Percentiles rank a stretch among this genome's conserved stretches.
Evolutionary conservation across 441 rosid species (phyloP).

Genomic region (Bruguiera hainesii): DNA sequence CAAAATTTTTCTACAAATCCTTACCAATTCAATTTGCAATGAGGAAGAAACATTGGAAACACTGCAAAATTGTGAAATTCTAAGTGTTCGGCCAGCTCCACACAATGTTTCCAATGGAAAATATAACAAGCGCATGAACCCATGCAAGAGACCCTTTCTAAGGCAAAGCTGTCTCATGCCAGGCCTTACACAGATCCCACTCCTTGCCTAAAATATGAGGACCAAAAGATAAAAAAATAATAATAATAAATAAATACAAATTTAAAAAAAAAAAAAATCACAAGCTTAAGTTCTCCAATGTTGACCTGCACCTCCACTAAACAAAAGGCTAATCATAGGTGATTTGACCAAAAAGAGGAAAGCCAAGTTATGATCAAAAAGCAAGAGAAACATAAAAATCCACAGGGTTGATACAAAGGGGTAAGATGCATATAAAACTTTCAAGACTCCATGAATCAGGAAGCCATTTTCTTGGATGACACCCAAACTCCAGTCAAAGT

Average conservation of each 20-base stretch:
- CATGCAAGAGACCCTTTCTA: conserved; percentile 79
- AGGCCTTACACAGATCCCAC: conserved; percentile 73
- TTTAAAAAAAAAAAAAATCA: background rate
- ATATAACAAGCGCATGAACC: conserved; percentile 65
- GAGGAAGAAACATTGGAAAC: conserved; percentile 67
- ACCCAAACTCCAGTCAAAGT: background rate
- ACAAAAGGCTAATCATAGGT: background rate
- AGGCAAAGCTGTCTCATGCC: conserved; percentile 74
- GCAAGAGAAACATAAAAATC: background rate
- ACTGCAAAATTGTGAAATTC: conserved; percentile 84
- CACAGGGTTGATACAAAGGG: no score
- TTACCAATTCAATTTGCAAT: conserved; percentile 87
- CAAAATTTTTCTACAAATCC: conserved; percentile 4
- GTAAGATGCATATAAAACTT: no score
- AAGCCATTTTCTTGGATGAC: background rate
- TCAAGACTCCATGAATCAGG: background rate
- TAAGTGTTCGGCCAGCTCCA: conserved; percentile 84
- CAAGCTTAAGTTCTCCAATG: conserved; percentile 7
- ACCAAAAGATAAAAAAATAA: background rate
- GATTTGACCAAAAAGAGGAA: background rate
- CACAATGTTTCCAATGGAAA: conserved; percentile 82
- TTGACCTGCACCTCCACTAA: background rate
- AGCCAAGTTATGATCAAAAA: background rate
- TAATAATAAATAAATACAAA: no score
- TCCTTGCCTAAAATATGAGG: conserved; percentile 40